Conservation (phyloP, 2,329 filamentous ascomycete species). For the Penicillium hesseltinei region DNA sequence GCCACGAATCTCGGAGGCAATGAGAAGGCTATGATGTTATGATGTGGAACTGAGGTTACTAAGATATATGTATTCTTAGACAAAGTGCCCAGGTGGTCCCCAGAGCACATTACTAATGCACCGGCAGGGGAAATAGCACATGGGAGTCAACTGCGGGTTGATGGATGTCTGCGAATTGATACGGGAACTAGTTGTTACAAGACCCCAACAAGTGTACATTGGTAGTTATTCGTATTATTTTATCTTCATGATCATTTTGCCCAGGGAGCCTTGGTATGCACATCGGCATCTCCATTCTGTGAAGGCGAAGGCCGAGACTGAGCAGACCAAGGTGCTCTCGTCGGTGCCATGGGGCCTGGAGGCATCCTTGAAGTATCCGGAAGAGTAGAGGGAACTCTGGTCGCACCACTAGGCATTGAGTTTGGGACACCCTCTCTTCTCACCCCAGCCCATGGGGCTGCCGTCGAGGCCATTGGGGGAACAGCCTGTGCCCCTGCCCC, state of each 20-base stretch:
- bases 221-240: not conserved
- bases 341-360: slow-evolving; percentile 31
- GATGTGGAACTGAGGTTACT: not conserved
- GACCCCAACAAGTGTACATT: not conserved
- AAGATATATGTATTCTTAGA: not conserved
- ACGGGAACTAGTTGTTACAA: not conserved
- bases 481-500: slow-evolving; percentile 14
- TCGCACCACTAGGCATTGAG: not conserved
- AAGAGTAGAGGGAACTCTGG: slow-evolving; percentile 16
- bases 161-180: not conserved
- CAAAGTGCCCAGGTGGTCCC: not conserved
- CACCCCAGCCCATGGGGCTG: slow-evolving; percentile 32
- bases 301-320: slow-evolving; percentile 17
- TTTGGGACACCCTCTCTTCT: slow-evolving; percentile 13
- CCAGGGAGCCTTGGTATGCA: slow-evolving; percentile 42
- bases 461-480: slow-evolving; percentile 23
- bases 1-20: not conserved
- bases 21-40: not conserved
- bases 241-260: slow-evolving; percentile 23
- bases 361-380: slow-evolving; percentile 31
- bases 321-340: slow-evolving; percentile 34
- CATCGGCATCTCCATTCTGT: slow-evolving; percentile 17
- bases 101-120: not conserved
- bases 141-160: no score
- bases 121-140: not conserved